These are phyloP conservation scores for Seiridium cupressi DNA, from an alignment of 2,329 filamentous ascomycete genomes.

Conservation along the genomic window DNA sequence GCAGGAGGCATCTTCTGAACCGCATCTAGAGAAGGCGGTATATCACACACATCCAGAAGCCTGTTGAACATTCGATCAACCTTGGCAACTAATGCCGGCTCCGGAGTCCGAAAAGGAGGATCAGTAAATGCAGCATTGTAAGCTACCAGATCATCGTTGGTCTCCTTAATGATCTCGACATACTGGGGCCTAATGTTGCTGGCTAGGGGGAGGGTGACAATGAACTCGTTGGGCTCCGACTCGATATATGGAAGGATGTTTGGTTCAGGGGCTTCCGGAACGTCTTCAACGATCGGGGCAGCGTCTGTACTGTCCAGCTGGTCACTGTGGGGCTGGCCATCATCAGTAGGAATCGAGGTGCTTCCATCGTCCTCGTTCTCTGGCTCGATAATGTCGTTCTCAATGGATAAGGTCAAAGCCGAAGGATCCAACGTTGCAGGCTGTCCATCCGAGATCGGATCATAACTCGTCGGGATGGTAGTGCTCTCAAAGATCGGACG, in stretches of 20 bases:
- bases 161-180: constrained; percentile 43
- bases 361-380: constrained; percentile 24
- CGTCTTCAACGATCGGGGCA: neutral
- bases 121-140: constrained; percentile 43
- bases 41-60: constrained; percentile 55
- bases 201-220: constrained; percentile 57
- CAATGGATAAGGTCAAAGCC: constrained; percentile 27
- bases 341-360: constrained; percentile 23
- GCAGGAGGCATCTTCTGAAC: constrained; percentile 37
- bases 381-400: constrained; percentile 21
- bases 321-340: constrained; percentile 12
- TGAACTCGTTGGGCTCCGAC: constrained; percentile 39
- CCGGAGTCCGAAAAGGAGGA: constrained; percentile 36
- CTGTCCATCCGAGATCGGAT: constrained; percentile 19
- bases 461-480: constrained; percentile 12
- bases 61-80: constrained; percentile 51
- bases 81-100: constrained; percentile 35
- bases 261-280: constrained; percentile 13
- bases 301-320: constrained; percentile 1
- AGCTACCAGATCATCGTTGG: constrained; percentile 40
- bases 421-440: constrained; percentile 27
- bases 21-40: constrained; percentile 51
- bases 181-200: constrained; percentile 52
- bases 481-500: neutral
- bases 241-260: constrained; percentile 22